phyloP scores from a whole-genome alignment of 305 asterid species.

The Nicotiana rustica region DNA sequence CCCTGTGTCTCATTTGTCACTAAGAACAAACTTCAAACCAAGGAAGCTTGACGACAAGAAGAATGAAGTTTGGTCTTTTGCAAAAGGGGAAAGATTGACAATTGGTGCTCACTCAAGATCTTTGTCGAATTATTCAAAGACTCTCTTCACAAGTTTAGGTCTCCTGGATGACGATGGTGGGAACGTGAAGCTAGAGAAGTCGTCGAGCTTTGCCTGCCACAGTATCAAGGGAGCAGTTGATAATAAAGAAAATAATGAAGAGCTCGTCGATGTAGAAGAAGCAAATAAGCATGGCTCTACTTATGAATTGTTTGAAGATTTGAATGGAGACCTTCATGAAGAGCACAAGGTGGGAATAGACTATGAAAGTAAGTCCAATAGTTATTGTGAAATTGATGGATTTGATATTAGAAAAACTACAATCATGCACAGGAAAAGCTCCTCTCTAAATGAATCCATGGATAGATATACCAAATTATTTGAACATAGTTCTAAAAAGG shows the following conservation, averaged over 20 bases:
- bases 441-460: conserved; percentile 67
- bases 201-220: not conserved
- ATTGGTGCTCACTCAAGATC: conserved; percentile 25
- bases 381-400: conserved; percentile 23
- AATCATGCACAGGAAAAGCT: conserved; percentile 52
- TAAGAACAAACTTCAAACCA: conserved; percentile 54
- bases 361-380: conserved; percentile 29
- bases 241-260: conserved; percentile 19
- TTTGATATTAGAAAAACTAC: conserved; percentile 29
- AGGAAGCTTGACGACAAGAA: conserved; percentile 59
- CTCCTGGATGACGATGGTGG: conserved; percentile 29
- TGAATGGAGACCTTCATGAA: conserved; percentile 12
- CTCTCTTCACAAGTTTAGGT: conserved; percentile 28
- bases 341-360: conserved; percentile 15
- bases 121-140: conserved; percentile 30
- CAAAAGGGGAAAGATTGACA: conserved; percentile 41
- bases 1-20: conserved; percentile 46
- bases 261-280: conserved; percentile 7
- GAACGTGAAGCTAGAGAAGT: not conserved
- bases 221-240: not conserved
- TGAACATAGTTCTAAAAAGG: conserved; percentile 48
- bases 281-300: not conserved
- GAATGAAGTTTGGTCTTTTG: conserved; percentile 59
- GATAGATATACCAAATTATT: conserved; percentile 64
- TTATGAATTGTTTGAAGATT: conserved; percentile 1